A percentile compares a stretch with the other conserved stretches of the same genome.
Conservation (phyloP, 1,139 yeast genomes). For the Protomyces pachydermus region DNA sequence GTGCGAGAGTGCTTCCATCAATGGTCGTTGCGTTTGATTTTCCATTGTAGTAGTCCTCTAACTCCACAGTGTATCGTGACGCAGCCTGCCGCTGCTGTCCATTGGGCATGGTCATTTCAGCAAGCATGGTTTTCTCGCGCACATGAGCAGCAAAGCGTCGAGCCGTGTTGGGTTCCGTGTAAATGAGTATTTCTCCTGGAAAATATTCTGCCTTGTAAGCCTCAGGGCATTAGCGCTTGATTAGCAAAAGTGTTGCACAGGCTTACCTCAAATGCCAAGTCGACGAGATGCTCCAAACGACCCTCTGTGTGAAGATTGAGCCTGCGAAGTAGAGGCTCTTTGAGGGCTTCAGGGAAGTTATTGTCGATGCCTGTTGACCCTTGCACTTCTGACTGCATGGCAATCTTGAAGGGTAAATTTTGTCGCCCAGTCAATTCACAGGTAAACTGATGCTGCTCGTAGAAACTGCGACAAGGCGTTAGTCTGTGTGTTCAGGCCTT, state of each 20-base stretch:
- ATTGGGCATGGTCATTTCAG: constrained; percentile 42
- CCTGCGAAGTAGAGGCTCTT: constrained; percentile 81
- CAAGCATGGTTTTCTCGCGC: constrained; percentile 50
- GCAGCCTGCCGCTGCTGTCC: constrained; percentile 56
- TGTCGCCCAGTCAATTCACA: constrained; percentile 96
- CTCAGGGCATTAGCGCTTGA: constrained; percentile 34
- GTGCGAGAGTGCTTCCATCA: constrained; percentile 63
- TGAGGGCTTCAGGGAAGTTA: constrained; percentile 82
- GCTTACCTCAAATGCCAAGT: constrained; percentile 17
- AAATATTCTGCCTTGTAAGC: constrained; percentile 76
- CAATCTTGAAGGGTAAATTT: constrained; percentile 84
- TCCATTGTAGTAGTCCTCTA: constrained; percentile 45
- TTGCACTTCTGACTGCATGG: constrained; percentile 61
- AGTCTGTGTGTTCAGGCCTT: too few species aligned
- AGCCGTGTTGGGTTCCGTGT: constrained; percentile 34
- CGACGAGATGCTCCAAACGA: constrained; percentile 63
- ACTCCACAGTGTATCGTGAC: constrained; percentile 64
- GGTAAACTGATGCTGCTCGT: constrained; percentile 61
- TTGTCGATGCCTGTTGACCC: constrained; percentile 57
- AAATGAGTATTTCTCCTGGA: constrained; percentile 79
- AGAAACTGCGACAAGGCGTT: constrained; percentile 31
- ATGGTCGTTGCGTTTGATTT: constrained; percentile 44
- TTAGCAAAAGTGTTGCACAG: constrained; percentile 38
- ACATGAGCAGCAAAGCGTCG: constrained; percentile 47
- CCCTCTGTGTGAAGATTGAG: constrained; percentile 80